phyloP scores from a whole-genome alignment of 1,139 yeast genomes.

The Blastobotrys malaysiensis region DNA sequence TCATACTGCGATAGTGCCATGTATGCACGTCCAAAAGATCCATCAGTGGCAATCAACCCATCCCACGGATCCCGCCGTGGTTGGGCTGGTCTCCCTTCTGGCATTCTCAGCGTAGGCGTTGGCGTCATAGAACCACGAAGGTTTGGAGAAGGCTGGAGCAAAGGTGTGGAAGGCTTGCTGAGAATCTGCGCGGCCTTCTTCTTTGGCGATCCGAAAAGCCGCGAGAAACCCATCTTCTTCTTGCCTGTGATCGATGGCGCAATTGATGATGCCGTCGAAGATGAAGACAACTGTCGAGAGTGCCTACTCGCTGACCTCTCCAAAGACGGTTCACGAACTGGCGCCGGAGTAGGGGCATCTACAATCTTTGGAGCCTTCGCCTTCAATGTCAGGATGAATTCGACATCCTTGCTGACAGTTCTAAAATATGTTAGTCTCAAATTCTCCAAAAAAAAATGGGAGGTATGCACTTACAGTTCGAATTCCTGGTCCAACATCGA shows the following conservation, averaged over 20 bases:
- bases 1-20: conserved; percentile 59
- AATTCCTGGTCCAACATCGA: conserved; percentile 70
- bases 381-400: conserved; percentile 71
- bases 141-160: conserved; percentile 9
- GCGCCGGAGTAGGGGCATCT: conserved; percentile 27
- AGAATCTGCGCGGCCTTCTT: conserved; percentile 12
- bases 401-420: conserved; percentile 59
- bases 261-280: not conserved
- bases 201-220: conserved; percentile 19
- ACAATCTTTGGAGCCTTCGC: conserved; percentile 49
- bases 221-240: conserved; percentile 13
- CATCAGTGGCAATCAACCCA: conserved; percentile 61
- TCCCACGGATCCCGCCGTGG: conserved; percentile 22
- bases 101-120: not conserved
- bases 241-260: not conserved
- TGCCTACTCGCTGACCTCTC: not conserved
- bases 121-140: not conserved
- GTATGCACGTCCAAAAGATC: conserved; percentile 78
- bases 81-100: conserved; percentile 2
- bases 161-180: conserved; percentile 7
- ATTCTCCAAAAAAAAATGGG: not conserved
- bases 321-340: conserved; percentile 29
- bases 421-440: not conserved
- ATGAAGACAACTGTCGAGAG: not conserved
- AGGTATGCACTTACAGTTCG: conserved; percentile 45